Evolutionary conservation across 2,329 filamentous ascomycete genomes (phyloP).

Genomic region (Peltaster fructicola): DNA sequence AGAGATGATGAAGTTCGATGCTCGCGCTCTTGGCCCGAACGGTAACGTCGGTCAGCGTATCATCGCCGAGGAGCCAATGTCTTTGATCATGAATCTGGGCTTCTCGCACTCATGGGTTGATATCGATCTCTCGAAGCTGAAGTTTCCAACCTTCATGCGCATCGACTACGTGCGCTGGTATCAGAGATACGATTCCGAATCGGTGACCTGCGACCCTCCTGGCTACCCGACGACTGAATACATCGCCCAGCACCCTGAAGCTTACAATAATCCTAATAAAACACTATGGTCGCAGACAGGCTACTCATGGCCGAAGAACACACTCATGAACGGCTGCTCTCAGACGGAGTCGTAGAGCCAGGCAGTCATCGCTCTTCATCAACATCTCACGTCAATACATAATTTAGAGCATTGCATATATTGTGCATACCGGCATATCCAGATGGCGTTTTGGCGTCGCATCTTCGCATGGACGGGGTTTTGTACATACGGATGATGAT

Average conservation of each 20-base stretch:
- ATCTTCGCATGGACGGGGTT: too few species aligned
- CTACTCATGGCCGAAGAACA: conserved; percentile 44
- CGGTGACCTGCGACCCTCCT: conserved; percentile 39
- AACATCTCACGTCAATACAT: too few species aligned
- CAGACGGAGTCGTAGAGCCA: too few species aligned
- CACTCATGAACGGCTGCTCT: conserved; percentile 39
- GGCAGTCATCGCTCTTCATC: too few species aligned
- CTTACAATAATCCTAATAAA: conserved; percentile 32
- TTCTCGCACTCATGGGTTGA: conserved; percentile 37
- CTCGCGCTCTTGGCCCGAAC: conserved; percentile 43
- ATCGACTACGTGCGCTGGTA: conserved; percentile 57
- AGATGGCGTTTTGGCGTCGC: too few species aligned
- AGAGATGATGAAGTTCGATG: conserved; percentile 46
- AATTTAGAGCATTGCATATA: too few species aligned
- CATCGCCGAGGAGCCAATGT: conserved; percentile 50
- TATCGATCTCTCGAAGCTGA: conserved; percentile 27
- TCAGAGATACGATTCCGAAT: conserved; percentile 39
- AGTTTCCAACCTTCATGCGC: conserved; percentile 39
- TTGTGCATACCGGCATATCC: too few species aligned
- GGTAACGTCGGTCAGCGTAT: conserved; percentile 50
- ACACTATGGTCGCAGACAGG: conserved; percentile 25
- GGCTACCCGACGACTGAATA: conserved; percentile 36
- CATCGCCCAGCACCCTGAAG: conserved; percentile 28
- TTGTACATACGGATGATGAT: too few species aligned
- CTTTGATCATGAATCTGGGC: conserved; percentile 51